These are phyloP conservation scores for Cucurbita maxima DNA, from an alignment of 306 rosid genomes.

Conservation along the genomic window DNA sequence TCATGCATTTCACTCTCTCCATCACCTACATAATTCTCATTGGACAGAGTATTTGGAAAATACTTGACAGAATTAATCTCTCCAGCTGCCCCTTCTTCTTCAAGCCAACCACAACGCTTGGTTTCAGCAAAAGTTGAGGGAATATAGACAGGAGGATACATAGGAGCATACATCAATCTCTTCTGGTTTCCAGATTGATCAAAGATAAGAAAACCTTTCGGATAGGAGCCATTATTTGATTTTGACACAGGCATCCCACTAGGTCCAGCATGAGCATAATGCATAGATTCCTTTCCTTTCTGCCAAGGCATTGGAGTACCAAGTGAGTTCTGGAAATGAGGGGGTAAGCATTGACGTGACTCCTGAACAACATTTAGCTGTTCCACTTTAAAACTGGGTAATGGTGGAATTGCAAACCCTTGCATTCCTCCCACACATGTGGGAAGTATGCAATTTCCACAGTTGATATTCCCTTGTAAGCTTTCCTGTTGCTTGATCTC, in stretches of 20 bases:
- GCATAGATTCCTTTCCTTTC: slow-evolving; percentile 9
- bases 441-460: slow-evolving; percentile 19
- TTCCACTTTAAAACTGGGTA: slow-evolving; percentile 20
- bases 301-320: slow-evolving; percentile 18
- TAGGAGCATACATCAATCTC: slow-evolving; percentile 42
- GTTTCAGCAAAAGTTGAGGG: slow-evolving; percentile 6
- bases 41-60: slow-evolving; percentile 16
- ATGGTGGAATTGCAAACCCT: slow-evolving; percentile 20
- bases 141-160: slow-evolving; percentile 25
- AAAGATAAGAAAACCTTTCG: slow-evolving; percentile 50
- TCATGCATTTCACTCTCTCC: slow-evolving; percentile 76
- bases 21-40: slow-evolving; percentile 22
- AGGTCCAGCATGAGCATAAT: slow-evolving; percentile 8
- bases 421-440: slow-evolving; percentile 23
- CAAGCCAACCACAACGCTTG: slow-evolving; percentile 11
- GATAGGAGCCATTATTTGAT: slow-evolving; percentile 23
- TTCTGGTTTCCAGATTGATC: slow-evolving; percentile 56
- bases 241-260: slow-evolving; percentile 17
- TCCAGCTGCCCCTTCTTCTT: slow-evolving; percentile 9
- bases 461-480: slow-evolving; percentile 19
- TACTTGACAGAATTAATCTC: slow-evolving; percentile 16
- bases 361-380: slow-evolving; percentile 24
- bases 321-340: slow-evolving; percentile 10
- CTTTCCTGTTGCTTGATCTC: slow-evolving; percentile 19
- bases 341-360: slow-evolving; percentile 17